Evolutionary conservation across 805 yeast species (phyloP).

Genomic region (Maudiozyma saulgeensis): DNA sequence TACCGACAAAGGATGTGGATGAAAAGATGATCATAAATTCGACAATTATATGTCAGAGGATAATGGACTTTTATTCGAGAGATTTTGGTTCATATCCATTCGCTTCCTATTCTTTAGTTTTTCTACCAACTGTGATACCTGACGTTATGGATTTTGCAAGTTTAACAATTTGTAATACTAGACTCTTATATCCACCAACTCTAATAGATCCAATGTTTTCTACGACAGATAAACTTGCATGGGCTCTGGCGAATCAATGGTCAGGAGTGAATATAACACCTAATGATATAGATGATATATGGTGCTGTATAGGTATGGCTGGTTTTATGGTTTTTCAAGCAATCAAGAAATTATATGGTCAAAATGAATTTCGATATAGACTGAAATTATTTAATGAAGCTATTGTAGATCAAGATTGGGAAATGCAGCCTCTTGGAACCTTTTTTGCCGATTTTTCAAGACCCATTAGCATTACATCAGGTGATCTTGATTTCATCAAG

Average conservation of each 20-base stretch:
- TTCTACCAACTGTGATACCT: constrained; percentile 49
- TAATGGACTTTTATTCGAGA: constrained; percentile 72
- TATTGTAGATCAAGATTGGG: constrained; percentile 66
- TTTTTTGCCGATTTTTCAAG: constrained; percentile 36
- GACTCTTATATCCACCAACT: constrained; percentile 59
- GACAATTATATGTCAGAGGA: constrained; percentile 64
- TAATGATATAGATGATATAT: constrained; percentile 61
- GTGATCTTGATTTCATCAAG: constrained; percentile 57
- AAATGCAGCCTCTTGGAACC: constrained; percentile 69
- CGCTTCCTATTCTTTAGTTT: constrained; percentile 66
- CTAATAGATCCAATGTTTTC: constrained; percentile 70
- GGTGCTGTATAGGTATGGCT: constrained; percentile 85
- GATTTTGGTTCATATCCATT: constrained; percentile 94
- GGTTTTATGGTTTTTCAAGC: constrained; percentile 74
- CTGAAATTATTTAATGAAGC: constrained; percentile 55
- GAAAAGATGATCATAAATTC: constrained; percentile 53
- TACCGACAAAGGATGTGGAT: constrained; percentile 42
- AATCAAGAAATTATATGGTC: constrained; percentile 63
- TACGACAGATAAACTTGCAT: constrained; percentile 57
- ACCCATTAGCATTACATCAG: constrained; percentile 21
- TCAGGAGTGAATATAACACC: constrained; percentile 88
- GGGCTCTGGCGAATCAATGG: constrained; percentile 81
- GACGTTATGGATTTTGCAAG: constrained; percentile 52
- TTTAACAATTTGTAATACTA: constrained; percentile 49
- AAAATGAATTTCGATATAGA: constrained; percentile 67